A percentile compares a stretch with the other conserved stretches of the same genome.
Conservation (phyloP, 495 filamentous ascomycete genomes). For the Penicillium odoratum region DNA sequence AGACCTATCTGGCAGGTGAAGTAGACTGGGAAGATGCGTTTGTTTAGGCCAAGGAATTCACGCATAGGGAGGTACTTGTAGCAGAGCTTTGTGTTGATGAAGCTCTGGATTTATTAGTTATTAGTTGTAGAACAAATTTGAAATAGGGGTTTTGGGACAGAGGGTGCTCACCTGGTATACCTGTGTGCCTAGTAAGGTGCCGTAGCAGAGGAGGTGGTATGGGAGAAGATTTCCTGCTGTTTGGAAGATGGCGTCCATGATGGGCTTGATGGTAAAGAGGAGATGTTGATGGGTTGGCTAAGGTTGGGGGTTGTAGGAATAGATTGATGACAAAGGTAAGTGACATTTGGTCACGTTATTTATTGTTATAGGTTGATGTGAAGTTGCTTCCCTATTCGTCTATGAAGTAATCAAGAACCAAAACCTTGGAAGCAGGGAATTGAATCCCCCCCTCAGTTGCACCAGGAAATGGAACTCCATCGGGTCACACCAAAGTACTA, state of each 20-base stretch:
- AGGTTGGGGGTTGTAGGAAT: not conserved
- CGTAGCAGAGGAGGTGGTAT: constrained; percentile 53
- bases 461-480: not conserved
- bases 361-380: too few relatives aligned
- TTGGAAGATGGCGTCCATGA: constrained; percentile 19
- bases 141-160: too few relatives aligned
- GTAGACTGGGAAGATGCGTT: constrained; percentile 55
- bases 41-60: constrained; percentile 52
- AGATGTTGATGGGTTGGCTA: not conserved
- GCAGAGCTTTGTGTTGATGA: constrained; percentile 53
- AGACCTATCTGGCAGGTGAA: constrained; percentile 48
- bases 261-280: not conserved
- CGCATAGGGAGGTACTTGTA: constrained; percentile 45
- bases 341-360: too few relatives aligned
- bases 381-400: too few relatives aligned
- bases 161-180: constrained; percentile 44
- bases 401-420: too few relatives aligned
- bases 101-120: constrained; percentile 31
- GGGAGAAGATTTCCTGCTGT: constrained; percentile 30
- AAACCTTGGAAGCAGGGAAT: not conserved
- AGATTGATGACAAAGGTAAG: too few relatives aligned
- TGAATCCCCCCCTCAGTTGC: not conserved
- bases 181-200: constrained; percentile 51
- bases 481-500: not conserved
- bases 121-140: not conserved